A percentile compares a stretch with the other conserved stretches of the same genome.
Evolutionary conservation across 2,329 filamentous ascomycete species (phyloP).

Genomic region (Nemania diffusa): DNA sequence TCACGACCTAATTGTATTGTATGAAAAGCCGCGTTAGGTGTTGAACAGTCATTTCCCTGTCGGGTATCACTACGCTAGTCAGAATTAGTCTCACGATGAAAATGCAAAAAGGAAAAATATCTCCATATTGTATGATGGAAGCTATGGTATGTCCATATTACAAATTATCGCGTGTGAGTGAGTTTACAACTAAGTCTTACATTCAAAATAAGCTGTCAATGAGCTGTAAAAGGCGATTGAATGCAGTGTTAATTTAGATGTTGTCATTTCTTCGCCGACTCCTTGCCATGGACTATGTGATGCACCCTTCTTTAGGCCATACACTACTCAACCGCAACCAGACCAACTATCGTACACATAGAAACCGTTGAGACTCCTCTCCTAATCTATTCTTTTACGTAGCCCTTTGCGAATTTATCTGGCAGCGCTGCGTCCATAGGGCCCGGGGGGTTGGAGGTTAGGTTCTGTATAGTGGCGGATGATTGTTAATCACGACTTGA

Average conservation of each 20-base stretch:
- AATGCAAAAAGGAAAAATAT: neutral
- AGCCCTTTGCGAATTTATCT: constrained; percentile 68
- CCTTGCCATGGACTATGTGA: neutral
- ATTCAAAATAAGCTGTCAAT: too few relatives aligned
- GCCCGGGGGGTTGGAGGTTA: constrained; percentile 74
- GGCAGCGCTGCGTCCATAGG: constrained; percentile 69
- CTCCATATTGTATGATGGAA: too few relatives aligned
- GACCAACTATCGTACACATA: neutral
- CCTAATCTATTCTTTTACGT: constrained; percentile 14
- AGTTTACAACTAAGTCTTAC: too few relatives aligned
- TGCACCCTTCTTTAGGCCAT: too few relatives aligned
- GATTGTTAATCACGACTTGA: too few relatives aligned
- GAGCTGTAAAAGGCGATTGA: too few relatives aligned
- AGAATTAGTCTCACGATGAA: neutral
- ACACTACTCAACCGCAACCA: too few relatives aligned
- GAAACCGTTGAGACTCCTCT: neutral
- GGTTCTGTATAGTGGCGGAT: constrained; percentile 51
- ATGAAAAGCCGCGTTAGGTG: neutral
- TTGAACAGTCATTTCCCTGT: neutral
- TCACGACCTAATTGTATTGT: constrained; percentile 34
- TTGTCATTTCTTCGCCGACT: neutral
- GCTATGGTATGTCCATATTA: too few relatives aligned
- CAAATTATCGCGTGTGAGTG: too few relatives aligned
- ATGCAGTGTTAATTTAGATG: too few relatives aligned
- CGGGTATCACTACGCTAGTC: neutral